A percentile compares a stretch with the other conserved stretches of the same genome.
Evolutionary conservation across 306 rosid species (phyloP).

Genomic region (Senna siamea): DNA sequence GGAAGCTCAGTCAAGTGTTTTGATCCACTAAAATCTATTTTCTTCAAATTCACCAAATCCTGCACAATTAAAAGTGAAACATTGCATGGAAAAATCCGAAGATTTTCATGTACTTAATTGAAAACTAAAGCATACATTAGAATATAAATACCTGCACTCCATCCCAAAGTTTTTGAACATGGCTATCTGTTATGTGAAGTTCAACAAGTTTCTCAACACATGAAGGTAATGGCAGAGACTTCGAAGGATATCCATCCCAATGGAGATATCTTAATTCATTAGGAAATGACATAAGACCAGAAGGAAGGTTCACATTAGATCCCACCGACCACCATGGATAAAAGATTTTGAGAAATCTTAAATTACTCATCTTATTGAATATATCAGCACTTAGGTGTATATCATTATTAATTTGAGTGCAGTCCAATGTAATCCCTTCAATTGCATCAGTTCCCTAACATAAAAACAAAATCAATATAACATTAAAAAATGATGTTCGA

Average conservation of each 20-base stretch:
- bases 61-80: conserved; percentile 1
- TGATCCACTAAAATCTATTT: neutral
- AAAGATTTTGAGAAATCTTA: neutral
- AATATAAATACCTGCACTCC: conserved; percentile 29
- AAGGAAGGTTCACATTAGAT: neutral
- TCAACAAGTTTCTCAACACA: conserved; percentile 27
- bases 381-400: neutral
- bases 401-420: neutral
- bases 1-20: conserved; percentile 1
- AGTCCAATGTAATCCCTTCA: neutral
- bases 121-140: neutral
- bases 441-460: conserved; percentile 2
- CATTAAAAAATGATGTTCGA: no score
- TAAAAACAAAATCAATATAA: neutral
- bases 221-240: conserved; percentile 33
- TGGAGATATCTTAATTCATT: neutral
- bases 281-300: neutral
- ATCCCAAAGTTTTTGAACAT: conserved; percentile 35
- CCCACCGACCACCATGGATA: no score
- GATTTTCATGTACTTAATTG: neutral
- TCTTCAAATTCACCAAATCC: conserved; percentile 23
- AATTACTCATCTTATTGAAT: neutral
- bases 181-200: conserved; percentile 28
- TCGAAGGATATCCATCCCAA: conserved; percentile 36
- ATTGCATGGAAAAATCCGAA: neutral